phyloP scores from a whole-genome alignment of 495 filamentous ascomycete genomes.

The Penicillium diatomitis region DNA sequence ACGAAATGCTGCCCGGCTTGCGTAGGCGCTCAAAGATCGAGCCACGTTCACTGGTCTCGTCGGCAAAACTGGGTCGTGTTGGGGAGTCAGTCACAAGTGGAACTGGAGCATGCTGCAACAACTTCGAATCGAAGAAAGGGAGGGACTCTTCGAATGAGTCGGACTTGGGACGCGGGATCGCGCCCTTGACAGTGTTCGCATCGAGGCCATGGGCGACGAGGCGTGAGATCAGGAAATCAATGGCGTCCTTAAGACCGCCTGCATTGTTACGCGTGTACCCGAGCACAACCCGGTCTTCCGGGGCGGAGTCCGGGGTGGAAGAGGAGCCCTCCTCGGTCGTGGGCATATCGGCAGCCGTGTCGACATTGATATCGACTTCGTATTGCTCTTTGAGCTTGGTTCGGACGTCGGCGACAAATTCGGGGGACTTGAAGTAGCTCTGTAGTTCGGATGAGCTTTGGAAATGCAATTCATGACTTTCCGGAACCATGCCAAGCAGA shows the following conservation, averaged over 20 bases:
- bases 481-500: conserved; percentile 93
- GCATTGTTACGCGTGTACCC: conserved; percentile 95
- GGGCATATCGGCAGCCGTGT: conserved; percentile 35
- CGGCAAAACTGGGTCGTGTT: conserved; percentile 64
- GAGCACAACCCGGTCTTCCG: conserved; percentile 50
- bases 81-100: conserved; percentile 76
- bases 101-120: conserved; percentile 81
- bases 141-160: conserved; percentile 97
- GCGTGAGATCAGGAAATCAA: conserved; percentile 81
- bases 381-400: conserved; percentile 84
- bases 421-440: conserved; percentile 65
- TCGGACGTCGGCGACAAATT: conserved; percentile 68
- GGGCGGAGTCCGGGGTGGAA: conserved; percentile 23
- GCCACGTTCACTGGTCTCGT: conserved; percentile 69
- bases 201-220: conserved; percentile 79
- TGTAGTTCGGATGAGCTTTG: conserved; percentile 62
- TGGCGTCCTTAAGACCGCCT: conserved; percentile 87
- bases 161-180: conserved; percentile 91
- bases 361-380: conserved; percentile 72
- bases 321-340: conserved; percentile 24
- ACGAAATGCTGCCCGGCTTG: conserved; percentile 87
- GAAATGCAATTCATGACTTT: conserved; percentile 83
- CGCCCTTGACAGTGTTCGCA: conserved; percentile 76
- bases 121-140: conserved; percentile 91
- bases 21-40: conserved; percentile 82